Conservation (phyloP, 2,329 filamentous ascomycete genomes). For the Aureobasidium sp. region DNA sequence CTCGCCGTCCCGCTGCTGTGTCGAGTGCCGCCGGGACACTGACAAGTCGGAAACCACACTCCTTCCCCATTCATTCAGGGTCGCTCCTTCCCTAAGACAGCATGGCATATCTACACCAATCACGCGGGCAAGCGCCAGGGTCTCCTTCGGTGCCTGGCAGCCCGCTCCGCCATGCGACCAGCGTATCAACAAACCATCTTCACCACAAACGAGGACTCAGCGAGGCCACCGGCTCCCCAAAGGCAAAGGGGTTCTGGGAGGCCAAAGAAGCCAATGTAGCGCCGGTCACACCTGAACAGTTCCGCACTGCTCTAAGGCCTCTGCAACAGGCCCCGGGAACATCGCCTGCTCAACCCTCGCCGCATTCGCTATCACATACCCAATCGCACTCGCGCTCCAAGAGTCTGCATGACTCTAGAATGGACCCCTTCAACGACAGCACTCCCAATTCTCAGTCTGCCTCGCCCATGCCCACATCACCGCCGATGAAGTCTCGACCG, state of each 20-base stretch:
- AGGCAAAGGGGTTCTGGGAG: conserved; percentile 13
- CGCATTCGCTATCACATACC: conserved; percentile 8
- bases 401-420: conserved; percentile 15
- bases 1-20: conserved; percentile 2
- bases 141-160: conserved; percentile 1
- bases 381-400: conserved; percentile 17
- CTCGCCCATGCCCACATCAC: conserved; percentile 22
- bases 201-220: conserved; percentile 16
- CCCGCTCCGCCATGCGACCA: conserved; percentile 6
- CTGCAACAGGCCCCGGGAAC: conserved; percentile 18
- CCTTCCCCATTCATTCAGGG: not conserved
- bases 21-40: not conserved
- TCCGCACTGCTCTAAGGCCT: conserved; percentile 18
- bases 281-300: conserved; percentile 15
- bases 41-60: not conserved
- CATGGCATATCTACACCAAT: conserved; percentile 10
- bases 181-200: not conserved
- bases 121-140: conserved; percentile 6
- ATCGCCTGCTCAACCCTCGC: conserved; percentile 3
- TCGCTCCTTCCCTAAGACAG: conserved; percentile 1
- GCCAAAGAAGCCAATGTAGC: conserved; percentile 11
- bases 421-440: conserved; percentile 11
- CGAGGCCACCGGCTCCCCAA: conserved; percentile 11
- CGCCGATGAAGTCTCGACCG: conserved; percentile 23
- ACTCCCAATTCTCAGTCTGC: conserved; percentile 20